Evolutionary conservation across 352 stramenopile genomes (phyloP).

Genomic region (Phytophthora hibernalis): DNA sequence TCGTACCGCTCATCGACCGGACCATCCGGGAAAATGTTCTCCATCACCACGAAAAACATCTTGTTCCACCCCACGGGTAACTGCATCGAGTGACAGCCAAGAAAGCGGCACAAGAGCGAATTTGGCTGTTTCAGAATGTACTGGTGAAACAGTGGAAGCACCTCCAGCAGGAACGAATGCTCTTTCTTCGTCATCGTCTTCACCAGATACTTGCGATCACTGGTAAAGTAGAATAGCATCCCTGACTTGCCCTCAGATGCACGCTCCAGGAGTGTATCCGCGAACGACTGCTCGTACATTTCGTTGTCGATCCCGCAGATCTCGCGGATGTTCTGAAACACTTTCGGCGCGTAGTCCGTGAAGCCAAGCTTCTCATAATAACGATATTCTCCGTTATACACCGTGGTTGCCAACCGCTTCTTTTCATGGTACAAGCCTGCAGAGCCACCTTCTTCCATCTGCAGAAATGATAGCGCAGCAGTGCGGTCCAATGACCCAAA

Average conservation of each 20-base stretch:
- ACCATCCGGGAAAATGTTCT: conserved; percentile 85
- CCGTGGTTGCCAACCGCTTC: conserved; percentile 80
- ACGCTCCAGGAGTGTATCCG: conserved; percentile 81
- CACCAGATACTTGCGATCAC: conserved; percentile 84
- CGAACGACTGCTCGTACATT: conserved; percentile 87
- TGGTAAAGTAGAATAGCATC: conserved; percentile 92
- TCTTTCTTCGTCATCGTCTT: conserved; percentile 92
- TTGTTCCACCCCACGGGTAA: conserved; percentile 91
- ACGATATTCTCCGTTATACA: conserved; percentile 84
- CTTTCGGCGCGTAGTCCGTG: conserved; percentile 85
- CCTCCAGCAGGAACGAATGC: conserved; percentile 83
- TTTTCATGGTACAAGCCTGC: conserved; percentile 81
- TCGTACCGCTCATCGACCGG: conserved; percentile 85
- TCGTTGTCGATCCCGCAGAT: conserved; percentile 80
- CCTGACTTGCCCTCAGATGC: conserved; percentile 87
- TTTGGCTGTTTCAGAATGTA: conserved; percentile 87
- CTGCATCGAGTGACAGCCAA: conserved; percentile 90
- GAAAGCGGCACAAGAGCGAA: conserved; percentile 80
- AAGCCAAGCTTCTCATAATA: conserved; percentile 90
- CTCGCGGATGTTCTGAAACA: conserved; percentile 87
- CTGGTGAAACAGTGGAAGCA: conserved; percentile 86
- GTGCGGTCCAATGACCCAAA: conserved; percentile 53
- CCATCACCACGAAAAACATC: conserved; percentile 92
- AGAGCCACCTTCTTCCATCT: conserved; percentile 69
- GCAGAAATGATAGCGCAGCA: conserved; percentile 57